Base-by-base conservation (phyloP, 164 flowering plant genomes). In the Chimonanthus praecox region DNA sequence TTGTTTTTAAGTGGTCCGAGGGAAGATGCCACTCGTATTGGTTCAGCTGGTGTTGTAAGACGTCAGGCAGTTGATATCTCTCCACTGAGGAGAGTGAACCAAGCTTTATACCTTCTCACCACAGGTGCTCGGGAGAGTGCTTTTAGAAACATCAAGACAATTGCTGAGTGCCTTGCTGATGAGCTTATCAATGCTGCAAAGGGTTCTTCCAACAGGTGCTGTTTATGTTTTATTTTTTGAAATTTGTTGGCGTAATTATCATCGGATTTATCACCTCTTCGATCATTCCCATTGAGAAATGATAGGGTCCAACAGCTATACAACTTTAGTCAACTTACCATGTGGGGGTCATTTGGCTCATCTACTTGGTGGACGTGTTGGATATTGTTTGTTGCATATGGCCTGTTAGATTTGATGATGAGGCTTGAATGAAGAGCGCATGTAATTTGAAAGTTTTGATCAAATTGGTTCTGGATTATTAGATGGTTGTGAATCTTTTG, bases 21-120 rank as follows among this genome's bases (percentile, higher is more conserved):
- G 67, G 82, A 80, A 71, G 82, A 80, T 73, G 82, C 79, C 7
- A 76, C 82, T 50, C 58, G 79, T 18, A 76, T 80, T 70, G 79
- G 82, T 45, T 79, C 82, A 21, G 79, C 82, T 69, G 82, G 82
- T 79, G 79, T 79, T 49, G 79, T 79, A 16, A 79, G 79, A 48
- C 76, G 79, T 65, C 82, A 79, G 47, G 82, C 82, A 11, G 81
- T 79, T 54, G 82, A 79, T 79, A 79, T 79, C 33, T 79, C 82
- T 67, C 82, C 82, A 47, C 48, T 79, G 64, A 76, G 82, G 58
- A 73, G 79, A 58, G 82, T 76, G 18, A 80, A 80, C 72, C 79
- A 79, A 20, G 82, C 82, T 10, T 76, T 79, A 20, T 79, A 79
- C 44, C 78, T 79, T 16, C 76, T 79, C 18, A 79, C 79, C 2